Conservation (phyloP, 176 grass and related monocot species). For the Ensete ventricosum region DNA sequence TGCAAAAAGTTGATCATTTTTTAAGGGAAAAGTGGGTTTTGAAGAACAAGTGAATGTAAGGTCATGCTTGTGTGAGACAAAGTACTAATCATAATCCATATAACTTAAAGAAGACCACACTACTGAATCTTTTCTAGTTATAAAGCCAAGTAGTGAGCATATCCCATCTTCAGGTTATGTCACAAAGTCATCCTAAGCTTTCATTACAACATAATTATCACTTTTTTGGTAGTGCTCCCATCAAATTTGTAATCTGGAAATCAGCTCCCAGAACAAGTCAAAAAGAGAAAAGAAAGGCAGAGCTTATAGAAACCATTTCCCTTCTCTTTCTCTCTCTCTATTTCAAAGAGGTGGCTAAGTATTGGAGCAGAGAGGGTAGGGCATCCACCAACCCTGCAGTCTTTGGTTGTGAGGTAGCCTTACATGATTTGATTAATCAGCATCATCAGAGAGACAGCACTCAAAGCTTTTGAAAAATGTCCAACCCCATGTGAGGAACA, state of each 20-base stretch:
- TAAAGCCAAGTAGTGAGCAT: not conserved
- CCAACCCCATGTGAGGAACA: conserved; percentile 2
- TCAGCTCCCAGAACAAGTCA: too few species aligned
- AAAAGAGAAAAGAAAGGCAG: too few species aligned
- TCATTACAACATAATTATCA: not conserved
- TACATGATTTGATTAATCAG: not conserved
- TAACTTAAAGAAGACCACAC: not conserved
- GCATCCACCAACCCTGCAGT: too few species aligned
- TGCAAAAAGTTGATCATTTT: too few species aligned
- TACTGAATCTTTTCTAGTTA: not conserved
- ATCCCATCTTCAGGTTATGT: not conserved
- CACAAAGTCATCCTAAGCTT: not conserved
- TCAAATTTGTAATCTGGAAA: not conserved
- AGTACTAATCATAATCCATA: not conserved
- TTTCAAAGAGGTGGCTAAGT: too few species aligned
- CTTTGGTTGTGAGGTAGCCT: too few species aligned
- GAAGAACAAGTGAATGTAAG: too few species aligned
- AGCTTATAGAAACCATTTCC: too few species aligned
- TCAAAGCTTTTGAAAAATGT: not conserved
- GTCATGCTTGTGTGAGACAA: not conserved
- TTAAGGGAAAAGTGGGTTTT: too few species aligned
- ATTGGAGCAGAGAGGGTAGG: too few species aligned
- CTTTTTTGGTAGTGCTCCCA: not conserved
- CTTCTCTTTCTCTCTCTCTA: too few species aligned
- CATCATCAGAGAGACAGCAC: not conserved